Conservation (phyloP, 768 basidiomycete species). For the Mrakia blollopis region DNA sequence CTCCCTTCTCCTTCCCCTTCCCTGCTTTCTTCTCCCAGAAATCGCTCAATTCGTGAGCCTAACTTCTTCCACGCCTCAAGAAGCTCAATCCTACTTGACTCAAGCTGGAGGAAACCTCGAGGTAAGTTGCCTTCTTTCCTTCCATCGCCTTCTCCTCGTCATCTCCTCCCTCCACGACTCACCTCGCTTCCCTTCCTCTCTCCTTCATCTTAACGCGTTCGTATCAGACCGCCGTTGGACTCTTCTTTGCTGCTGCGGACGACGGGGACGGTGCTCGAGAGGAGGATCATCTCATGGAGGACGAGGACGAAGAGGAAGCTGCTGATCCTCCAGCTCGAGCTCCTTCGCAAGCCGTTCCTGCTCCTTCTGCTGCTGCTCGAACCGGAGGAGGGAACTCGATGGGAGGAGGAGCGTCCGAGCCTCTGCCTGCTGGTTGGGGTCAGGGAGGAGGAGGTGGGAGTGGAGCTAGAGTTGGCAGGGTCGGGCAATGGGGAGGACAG, state of each 20-base stretch:
- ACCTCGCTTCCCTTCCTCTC: neutral
- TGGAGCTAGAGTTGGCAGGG: conserved; percentile 32
- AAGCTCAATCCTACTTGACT: conserved; percentile 20
- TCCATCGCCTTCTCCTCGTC: neutral
- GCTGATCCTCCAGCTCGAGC: neutral
- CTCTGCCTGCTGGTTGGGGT: conserved; percentile 46
- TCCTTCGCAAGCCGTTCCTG: neutral
- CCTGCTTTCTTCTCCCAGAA: neutral
- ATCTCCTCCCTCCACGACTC: neutral
- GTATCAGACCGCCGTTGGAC: conserved; percentile 27
- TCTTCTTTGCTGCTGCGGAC: conserved; percentile 28
- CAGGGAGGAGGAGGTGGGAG: conserved; percentile 25
- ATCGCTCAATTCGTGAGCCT: conserved; percentile 29
- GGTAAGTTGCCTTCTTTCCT: conserved; percentile 5
- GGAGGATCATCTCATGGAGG: conserved; percentile 11
- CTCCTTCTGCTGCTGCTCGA: conserved; percentile 8
- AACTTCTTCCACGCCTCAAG: conserved; percentile 23
- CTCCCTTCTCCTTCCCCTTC: neutral
- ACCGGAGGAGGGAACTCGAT: conserved; percentile 49
- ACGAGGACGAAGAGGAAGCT: neutral
- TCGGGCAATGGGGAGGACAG: conserved; percentile 34
- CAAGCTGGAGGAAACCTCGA: conserved; percentile 28
- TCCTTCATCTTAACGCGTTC: too few relatives aligned
- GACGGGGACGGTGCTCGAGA: conserved; percentile 14
- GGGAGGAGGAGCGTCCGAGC: conserved; percentile 51